Base-by-base conservation (phyloP, 1,284 basidiomycete genomes). In the Tranzscheliella williamsii region DNA sequence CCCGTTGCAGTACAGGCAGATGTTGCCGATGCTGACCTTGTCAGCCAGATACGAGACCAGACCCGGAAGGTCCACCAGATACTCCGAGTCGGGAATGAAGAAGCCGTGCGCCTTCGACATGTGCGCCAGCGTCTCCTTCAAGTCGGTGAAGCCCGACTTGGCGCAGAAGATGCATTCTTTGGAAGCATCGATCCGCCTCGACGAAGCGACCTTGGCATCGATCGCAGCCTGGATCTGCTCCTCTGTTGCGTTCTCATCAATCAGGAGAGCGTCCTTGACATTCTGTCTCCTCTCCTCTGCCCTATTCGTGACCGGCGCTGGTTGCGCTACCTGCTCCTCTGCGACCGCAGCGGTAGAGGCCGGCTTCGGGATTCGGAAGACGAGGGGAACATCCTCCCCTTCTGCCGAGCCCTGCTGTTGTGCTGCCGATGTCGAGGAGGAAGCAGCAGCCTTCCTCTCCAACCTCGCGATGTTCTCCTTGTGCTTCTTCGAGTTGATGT, bases 51-150 rank as follows among this genome's bases (percentile, higher is more conserved):
- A 92, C 2, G 81, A 80, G 46, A 97, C 80, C 24, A 99, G 84
- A 3, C 94, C 95, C 1, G 84, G 65, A 23, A 89, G 79, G 78
- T 98, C 91, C 64, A 88, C 81, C 55, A 98, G 85, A 78, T 90
- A 94, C 34, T 96, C 90, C 30, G 85, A 85, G 65, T 98, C 94
- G 34, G 95, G 95, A 52, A 99, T 83, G 82, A 95, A 97, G 83
- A 98, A 98, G 21, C 91, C 91, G 79, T 98, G 95, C 0, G 79
- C 79, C 33, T 79, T 78, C 24, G 87, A 85, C 95, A 99, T 98
- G 82, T 98, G 95, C 0, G 82, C 80, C 17, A 95, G 82, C 67
- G 88, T 91, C 6, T 82, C 83, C 5, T 85, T 82, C 24, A 92
- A 79, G 1, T 84, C 81, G 0, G 80, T 24, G 36, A 74, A 67